A percentile compares a stretch with the other conserved stretches of the same genome.
Conservation (phyloP, 352 stramenopile species). For the Thalassiosira hispida region DNA sequence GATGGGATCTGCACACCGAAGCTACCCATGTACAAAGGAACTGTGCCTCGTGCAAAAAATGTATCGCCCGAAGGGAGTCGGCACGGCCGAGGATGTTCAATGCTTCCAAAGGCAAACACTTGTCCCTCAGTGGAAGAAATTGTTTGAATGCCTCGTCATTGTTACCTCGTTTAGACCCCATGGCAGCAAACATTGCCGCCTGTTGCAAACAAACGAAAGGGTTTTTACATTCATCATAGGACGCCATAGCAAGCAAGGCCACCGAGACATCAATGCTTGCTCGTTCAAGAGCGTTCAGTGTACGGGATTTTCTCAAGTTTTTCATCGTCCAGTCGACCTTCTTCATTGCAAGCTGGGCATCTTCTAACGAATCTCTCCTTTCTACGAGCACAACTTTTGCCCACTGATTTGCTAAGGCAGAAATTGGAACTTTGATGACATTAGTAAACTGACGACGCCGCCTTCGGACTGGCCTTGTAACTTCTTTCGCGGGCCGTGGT, state of each 20-base stretch:
- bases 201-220: slow-evolving; percentile 81
- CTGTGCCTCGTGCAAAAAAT: slow-evolving; percentile 78
- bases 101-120: slow-evolving; percentile 68
- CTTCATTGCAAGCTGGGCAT: slow-evolving; percentile 60
- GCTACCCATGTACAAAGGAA: slow-evolving; percentile 80
- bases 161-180: slow-evolving; percentile 74
- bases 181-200: slow-evolving; percentile 80
- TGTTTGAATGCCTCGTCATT: slow-evolving; percentile 74
- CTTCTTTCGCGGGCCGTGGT: slow-evolving; percentile 1
- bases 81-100: slow-evolving; percentile 79
- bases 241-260: slow-evolving; percentile 68
- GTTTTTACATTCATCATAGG: slow-evolving; percentile 66
- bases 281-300: slow-evolving; percentile 64
- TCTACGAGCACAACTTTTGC: slow-evolving; percentile 15
- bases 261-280: slow-evolving; percentile 70
- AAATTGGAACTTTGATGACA: slow-evolving; percentile 48
- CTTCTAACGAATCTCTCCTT: slow-evolving; percentile 1
- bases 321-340: slow-evolving; percentile 65
- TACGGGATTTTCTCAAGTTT: slow-evolving; percentile 70
- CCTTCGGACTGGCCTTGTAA: not conserved
- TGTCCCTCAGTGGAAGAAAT: slow-evolving; percentile 57
- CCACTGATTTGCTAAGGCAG: slow-evolving; percentile 53
- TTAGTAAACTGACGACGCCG: slow-evolving; percentile 10
- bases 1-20: slow-evolving; percentile 61
- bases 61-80: slow-evolving; percentile 78